phyloP scores from a whole-genome alignment of 2,329 filamentous ascomycete species.

The Fusarium concolor region DNA sequence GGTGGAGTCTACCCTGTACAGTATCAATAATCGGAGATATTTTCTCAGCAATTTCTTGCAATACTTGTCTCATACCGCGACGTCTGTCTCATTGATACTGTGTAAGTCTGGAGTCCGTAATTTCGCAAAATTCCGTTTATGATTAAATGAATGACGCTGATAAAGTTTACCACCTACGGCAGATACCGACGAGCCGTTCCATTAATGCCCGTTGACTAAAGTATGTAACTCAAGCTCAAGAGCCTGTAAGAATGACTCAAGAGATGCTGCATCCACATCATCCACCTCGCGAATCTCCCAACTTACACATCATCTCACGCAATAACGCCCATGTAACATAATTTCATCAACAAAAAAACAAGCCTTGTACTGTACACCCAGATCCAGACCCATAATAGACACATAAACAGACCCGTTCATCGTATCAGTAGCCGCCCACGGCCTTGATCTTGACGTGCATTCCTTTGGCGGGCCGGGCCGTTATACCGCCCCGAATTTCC shows the following conservation, averaged over 20 bases:
- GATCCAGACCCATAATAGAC: background rate
- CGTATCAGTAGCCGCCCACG: conserved; percentile 68
- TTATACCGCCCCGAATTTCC: conserved; percentile 76
- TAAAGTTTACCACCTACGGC: background rate
- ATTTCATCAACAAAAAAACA: background rate
- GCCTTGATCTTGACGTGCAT: conserved; percentile 75
- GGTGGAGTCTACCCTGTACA: conserved; percentile 32
- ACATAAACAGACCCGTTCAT: conserved; percentile 1
- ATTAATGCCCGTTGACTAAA: background rate
- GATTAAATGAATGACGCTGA: background rate
- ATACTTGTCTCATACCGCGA: background rate
- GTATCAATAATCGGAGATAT: background rate
- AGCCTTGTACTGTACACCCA: background rate
- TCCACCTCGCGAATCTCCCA: background rate
- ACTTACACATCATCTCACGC: background rate
- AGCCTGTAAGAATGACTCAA: background rate
- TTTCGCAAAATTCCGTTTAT: background rate
- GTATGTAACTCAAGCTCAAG: background rate
- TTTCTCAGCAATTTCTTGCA: background rate
- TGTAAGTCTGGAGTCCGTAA: background rate
- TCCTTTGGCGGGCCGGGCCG: conserved; percentile 77
- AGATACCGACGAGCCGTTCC: background rate
- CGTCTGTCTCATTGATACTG: background rate
- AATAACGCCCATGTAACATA: conserved; percentile 1
- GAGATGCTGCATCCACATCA: background rate